A percentile compares a stretch with the other conserved stretches of the same genome.
phyloP scores from a whole-genome alignment of 768 basidiomycete species.

The Auriscalpium orientale region DNA sequence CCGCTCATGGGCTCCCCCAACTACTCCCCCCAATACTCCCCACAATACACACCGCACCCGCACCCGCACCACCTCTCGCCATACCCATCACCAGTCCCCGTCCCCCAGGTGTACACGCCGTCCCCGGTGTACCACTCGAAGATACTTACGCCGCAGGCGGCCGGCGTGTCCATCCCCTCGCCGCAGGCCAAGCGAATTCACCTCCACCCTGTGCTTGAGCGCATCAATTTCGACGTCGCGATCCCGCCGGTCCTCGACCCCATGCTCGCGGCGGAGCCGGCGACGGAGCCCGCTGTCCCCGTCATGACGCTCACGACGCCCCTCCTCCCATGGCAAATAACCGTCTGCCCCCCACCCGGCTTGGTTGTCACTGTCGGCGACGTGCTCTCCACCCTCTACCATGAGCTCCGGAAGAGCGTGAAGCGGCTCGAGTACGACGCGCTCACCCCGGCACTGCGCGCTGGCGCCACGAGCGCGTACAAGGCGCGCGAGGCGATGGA shows the following conservation, averaged over 20 bases:
- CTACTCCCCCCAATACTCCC: background rate
- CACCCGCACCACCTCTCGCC: background rate
- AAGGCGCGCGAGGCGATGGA: background rate
- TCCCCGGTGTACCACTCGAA: background rate
- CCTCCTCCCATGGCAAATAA: background rate
- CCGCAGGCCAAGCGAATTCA: background rate
- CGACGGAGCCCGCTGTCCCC: background rate
- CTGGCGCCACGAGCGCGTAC: background rate
- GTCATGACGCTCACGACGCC: background rate
- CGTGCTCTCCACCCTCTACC: background rate
- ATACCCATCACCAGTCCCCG: background rate
- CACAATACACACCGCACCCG: too few species aligned
- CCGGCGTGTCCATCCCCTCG: background rate
- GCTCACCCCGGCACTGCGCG: background rate
- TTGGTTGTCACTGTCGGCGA: background rate
- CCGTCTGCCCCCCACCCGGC: background rate
- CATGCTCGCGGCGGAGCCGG: background rate
- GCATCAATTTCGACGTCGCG: background rate
- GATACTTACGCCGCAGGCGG: background rate
- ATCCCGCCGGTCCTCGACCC: background rate
- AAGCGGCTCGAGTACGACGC: background rate
- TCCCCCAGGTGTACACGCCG: background rate
- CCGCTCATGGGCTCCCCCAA: background rate
- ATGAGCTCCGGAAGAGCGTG: background rate
- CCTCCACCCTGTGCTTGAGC: background rate